phyloP scores from a whole-genome alignment of 164 flowering plant genomes.

The Liriodendron chinense region DNA sequence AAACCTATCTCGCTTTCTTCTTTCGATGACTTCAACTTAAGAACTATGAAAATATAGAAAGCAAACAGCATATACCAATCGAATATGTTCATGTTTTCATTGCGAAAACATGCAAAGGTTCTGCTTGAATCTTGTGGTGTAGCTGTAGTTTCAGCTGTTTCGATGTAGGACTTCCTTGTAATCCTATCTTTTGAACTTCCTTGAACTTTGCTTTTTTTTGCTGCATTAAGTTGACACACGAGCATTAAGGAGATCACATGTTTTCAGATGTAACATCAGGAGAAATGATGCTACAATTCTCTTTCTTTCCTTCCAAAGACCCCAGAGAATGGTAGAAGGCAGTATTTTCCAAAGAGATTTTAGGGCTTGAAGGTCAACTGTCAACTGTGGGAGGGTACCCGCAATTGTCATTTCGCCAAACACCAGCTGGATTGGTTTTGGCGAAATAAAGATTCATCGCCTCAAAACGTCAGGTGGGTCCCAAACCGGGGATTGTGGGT shows the following conservation, averaged over 20 bases:
- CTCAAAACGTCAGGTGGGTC: no score
- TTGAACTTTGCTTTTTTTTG: conserved; percentile 6
- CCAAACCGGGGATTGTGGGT: no score
- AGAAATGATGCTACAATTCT: not conserved
- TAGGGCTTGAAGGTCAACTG: no score
- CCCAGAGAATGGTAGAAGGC: no score
- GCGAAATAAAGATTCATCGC: no score
- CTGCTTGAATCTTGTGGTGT: not conserved
- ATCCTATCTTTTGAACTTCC: conserved; percentile 13
- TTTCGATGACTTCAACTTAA: not conserved
- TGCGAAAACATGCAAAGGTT: not conserved
- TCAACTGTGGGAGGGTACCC: no score
- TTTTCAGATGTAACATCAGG: not conserved
- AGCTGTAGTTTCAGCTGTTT: no score
- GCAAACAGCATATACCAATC: not conserved
- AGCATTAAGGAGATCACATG: not conserved
- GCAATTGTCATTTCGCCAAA: no score
- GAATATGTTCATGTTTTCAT: not conserved
- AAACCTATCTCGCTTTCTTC: not conserved
- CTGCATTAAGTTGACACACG: not conserved
- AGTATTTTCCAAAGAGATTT: no score
- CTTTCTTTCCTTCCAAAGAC: not conserved
- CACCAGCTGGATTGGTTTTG: no score
- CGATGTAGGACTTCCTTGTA: not conserved
- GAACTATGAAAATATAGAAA: not conserved